Percentiles rank a stretch among this genome's conserved stretches.
Evolutionary conservation across 2,329 filamentous ascomycete genomes (phyloP).

Genomic region (Diaporthe batatas): DNA sequence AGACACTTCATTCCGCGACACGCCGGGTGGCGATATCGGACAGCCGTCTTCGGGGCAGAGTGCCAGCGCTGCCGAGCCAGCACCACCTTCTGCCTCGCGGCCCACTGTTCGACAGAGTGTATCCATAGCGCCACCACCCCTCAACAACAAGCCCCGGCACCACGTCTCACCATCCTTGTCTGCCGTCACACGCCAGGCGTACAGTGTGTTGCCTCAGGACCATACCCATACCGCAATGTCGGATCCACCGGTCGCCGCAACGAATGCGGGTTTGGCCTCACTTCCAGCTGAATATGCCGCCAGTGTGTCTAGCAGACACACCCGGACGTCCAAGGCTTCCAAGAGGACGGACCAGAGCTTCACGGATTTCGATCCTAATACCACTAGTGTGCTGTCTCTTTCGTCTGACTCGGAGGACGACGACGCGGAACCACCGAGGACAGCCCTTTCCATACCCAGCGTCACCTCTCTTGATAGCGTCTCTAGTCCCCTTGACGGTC

Average conservation of each 20-base stretch:
- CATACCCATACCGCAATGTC: constrained; percentile 48
- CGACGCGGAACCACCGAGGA: constrained; percentile 50
- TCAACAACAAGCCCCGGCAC: constrained; percentile 24
- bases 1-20: constrained; percentile 64
- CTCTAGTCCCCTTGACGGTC: constrained; percentile 36
- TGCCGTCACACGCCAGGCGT: constrained; percentile 32
- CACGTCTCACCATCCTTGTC: constrained; percentile 40
- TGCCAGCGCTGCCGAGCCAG: constrained; percentile 11
- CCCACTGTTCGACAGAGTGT: constrained; percentile 33
- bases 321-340: constrained; percentile 67
- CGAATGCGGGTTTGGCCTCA: constrained; percentile 47
- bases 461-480: constrained; percentile 46
- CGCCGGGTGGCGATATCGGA: constrained; percentile 49
- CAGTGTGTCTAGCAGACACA: constrained; percentile 69
- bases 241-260: constrained; percentile 47
- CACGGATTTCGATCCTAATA: constrained; percentile 64
- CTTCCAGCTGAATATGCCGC: constrained; percentile 59
- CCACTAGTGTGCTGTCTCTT: constrained; percentile 68
- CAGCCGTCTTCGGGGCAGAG: constrained; percentile 10
- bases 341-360: constrained; percentile 63
- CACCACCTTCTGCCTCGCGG: background rate
- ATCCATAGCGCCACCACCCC: background rate
- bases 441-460: constrained; percentile 51
- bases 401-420: constrained; percentile 70
- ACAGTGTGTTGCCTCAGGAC: constrained; percentile 36